Percentiles rank a stretch among this genome's conserved stretches.
phyloP scores from a whole-genome alignment of 371 early-diverging fungal genomes.

The Apophysomyces variabilis region DNA sequence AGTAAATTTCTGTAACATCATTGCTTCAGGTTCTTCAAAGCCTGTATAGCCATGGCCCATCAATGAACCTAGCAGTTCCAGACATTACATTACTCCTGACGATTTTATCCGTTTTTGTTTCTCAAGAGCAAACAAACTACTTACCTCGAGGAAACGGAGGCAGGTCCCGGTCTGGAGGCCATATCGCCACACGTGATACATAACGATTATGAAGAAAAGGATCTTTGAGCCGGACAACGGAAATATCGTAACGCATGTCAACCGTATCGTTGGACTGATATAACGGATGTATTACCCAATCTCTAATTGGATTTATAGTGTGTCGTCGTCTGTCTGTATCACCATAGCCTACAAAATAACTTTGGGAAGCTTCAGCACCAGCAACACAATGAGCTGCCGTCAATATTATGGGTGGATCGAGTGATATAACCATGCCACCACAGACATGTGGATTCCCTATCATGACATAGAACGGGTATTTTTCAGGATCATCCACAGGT shows the following conservation, averaged over 20 bases:
- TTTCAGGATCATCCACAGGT: conserved; percentile 23
- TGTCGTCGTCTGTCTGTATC: conserved; percentile 29
- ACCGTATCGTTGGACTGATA: conserved; percentile 25
- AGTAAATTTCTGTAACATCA: conserved; percentile 24
- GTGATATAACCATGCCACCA: conserved; percentile 46
- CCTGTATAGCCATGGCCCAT: conserved; percentile 44
- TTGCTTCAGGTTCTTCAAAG: conserved; percentile 24
- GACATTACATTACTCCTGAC: neutral
- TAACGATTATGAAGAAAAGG: conserved; percentile 28
- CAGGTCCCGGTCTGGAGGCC: conserved; percentile 25
- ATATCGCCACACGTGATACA: conserved; percentile 34
- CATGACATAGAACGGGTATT: conserved; percentile 52
- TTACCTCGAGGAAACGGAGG: conserved; percentile 20
- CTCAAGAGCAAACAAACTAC: neutral
- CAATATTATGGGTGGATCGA: conserved; percentile 44
- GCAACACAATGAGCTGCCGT: conserved; percentile 57
- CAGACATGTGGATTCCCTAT: conserved; percentile 55
- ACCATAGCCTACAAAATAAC: conserved; percentile 33
- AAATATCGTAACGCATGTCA: conserved; percentile 44
- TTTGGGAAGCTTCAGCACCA: conserved; percentile 32
- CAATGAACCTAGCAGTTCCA: conserved; percentile 25
- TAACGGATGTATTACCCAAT: conserved; percentile 44
- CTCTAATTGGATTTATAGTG: conserved; percentile 24
- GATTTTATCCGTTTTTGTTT: conserved; percentile 4
- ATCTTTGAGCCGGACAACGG: conserved; percentile 35